These are phyloP conservation scores for Cymbidium sinense DNA, from an alignment of 106 monocot genomes.

Conservation along the genomic window DNA sequence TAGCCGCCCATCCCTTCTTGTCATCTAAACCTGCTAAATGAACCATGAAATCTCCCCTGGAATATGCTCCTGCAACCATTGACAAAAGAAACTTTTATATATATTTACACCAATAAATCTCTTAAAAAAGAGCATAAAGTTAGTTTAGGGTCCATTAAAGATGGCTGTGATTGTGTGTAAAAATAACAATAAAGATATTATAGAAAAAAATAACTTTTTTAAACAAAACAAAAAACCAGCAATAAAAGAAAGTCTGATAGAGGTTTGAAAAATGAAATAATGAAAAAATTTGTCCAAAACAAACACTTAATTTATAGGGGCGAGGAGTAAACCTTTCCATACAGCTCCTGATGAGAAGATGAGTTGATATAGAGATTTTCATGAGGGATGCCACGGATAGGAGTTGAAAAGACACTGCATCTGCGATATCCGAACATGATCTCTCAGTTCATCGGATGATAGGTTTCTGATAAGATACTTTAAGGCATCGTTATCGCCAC, in stretches of 20 bases:
- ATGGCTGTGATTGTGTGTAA: background rate
- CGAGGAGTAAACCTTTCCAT: constrained; percentile 52
- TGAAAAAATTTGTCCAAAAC: too few relatives aligned
- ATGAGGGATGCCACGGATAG: constrained; percentile 59
- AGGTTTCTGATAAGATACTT: constrained; percentile 35
- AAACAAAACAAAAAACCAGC: too few relatives aligned
- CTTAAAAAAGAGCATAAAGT: too few relatives aligned
- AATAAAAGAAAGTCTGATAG: too few relatives aligned
- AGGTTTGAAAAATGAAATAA: too few relatives aligned
- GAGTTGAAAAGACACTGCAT: constrained; percentile 95
- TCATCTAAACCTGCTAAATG: constrained; percentile 86
- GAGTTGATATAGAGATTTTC: constrained; percentile 47
- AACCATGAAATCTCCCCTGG: constrained; percentile 83
- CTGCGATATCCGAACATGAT: constrained; percentile 44
- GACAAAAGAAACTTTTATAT: background rate
- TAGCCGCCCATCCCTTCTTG: constrained; percentile 53
- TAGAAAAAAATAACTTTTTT: too few relatives aligned
- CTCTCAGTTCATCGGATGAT: constrained; percentile 28
- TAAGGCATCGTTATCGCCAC: constrained; percentile 82
- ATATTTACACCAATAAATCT: background rate
- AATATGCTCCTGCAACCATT: constrained; percentile 48
- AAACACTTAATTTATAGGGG: too few relatives aligned
- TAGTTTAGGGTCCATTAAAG: background rate
- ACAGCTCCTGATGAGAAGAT: constrained; percentile 34
- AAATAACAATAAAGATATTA: too few relatives aligned